These are phyloP conservation scores for Globisporangium alternatum DNA, from an alignment of 352 stramenopile species.

Conservation along the genomic window DNA sequence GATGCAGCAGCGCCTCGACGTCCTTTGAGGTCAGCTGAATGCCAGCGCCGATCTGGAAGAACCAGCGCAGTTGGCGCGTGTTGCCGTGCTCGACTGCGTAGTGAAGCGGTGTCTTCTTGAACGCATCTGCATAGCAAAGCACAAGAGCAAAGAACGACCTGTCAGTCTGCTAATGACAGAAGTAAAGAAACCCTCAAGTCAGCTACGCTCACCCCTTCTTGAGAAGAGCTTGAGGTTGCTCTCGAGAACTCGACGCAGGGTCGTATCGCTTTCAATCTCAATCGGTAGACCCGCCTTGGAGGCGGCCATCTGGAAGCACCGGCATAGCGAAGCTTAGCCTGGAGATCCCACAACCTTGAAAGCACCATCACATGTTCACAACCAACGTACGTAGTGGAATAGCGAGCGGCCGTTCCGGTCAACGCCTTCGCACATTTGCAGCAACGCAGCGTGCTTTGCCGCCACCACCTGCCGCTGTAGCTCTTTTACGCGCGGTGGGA, in stretches of 20 bases:
- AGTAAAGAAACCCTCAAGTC: background rate
- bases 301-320: slow-evolving; percentile 13
- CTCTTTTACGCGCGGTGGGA: slow-evolving; percentile 45
- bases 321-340: background rate
- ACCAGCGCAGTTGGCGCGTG: slow-evolving; percentile 30
- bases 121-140: slow-evolving; percentile 25
- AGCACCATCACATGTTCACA: background rate
- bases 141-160: background rate
- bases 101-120: slow-evolving; percentile 44
- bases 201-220: slow-evolving; percentile 24
- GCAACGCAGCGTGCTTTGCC: slow-evolving; percentile 30
- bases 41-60: slow-evolving; percentile 30
- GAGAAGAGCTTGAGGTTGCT: slow-evolving; percentile 22
- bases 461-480: slow-evolving; percentile 24
- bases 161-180: background rate
- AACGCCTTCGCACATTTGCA: slow-evolving; percentile 25
- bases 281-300: slow-evolving; percentile 15
- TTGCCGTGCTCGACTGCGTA: slow-evolving; percentile 48
- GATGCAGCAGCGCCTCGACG: slow-evolving; percentile 32
- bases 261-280: slow-evolving; percentile 20
- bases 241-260: slow-evolving; percentile 29
- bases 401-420: slow-evolving; percentile 43
- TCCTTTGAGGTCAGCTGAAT: slow-evolving; percentile 20
- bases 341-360: background rate
- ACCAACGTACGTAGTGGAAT: slow-evolving; percentile 54